Conservation (phyloP, 805 yeast genomes). For the Nakazawaea siamensis region DNA sequence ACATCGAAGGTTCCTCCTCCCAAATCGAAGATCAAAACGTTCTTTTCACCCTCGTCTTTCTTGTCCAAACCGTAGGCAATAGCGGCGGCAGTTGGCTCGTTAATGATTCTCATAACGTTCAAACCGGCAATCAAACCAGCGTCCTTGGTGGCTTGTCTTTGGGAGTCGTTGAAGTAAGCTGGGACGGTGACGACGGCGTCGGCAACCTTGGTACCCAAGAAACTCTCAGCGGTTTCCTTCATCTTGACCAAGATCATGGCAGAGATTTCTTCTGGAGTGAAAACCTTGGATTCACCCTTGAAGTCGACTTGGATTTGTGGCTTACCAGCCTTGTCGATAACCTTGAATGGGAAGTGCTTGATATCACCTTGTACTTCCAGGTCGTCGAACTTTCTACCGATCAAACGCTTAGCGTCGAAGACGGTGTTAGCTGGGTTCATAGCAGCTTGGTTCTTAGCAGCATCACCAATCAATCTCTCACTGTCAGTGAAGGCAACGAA, state of each 20-base stretch:
- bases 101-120: slow-evolving; percentile 88
- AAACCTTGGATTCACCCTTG: slow-evolving; percentile 77
- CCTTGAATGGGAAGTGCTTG: slow-evolving; percentile 81
- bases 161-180: slow-evolving; percentile 95
- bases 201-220: slow-evolving; percentile 73
- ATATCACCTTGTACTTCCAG: slow-evolving; percentile 75
- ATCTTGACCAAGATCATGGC: slow-evolving; percentile 87
- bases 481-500: slow-evolving; percentile 91
- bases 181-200: slow-evolving; percentile 97
- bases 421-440: slow-evolving; percentile 87
- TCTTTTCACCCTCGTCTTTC: slow-evolving; percentile 70
- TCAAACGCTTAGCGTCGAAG: slow-evolving; percentile 85
- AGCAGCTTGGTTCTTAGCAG: slow-evolving; percentile 96
- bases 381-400: slow-evolving; percentile 83
- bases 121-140: slow-evolving; percentile 96
- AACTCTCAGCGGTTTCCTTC: slow-evolving; percentile 86
- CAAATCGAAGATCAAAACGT: slow-evolving; percentile 85
- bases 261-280: slow-evolving; percentile 92
- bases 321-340: slow-evolving; percentile 64
- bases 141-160: slow-evolving; percentile 97
- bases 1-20: slow-evolving; percentile 99
- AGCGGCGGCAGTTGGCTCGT: slow-evolving; percentile 98
- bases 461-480: slow-evolving; percentile 92
- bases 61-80: slow-evolving; percentile 92
- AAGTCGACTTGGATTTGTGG: slow-evolving; percentile 80